Evolutionary conservation across 176 grass and related monocot genomes (phyloP), one percentile per base, ranked within the genome.

Genomic region (Lolium rigidum): DNA sequence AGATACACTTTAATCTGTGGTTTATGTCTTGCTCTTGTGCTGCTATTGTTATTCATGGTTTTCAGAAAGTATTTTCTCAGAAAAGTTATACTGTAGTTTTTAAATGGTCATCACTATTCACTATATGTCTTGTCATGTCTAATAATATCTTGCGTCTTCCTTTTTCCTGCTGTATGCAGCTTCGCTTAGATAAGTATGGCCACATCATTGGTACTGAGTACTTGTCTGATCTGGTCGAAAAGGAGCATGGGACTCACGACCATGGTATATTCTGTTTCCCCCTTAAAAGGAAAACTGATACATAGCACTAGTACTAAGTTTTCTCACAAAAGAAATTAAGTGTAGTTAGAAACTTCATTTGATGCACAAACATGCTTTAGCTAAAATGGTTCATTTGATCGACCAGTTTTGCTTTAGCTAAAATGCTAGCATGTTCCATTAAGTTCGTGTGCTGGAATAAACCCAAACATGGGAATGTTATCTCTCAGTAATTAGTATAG

Each of bases 141-240:
- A 91, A 87, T 80, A 87, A 87, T 80, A 84, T 39, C 52, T 84
- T 38, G 9, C 43, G 25, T 39, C 22, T 61, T 87, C 54, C 7
- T 86, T 83, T 87, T 28, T 81, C 59, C 67, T 82, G 75, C 0
- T 15, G 39, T 77, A 80, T 95, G 57, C 88, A 99, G 97, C 90
- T 99, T 83, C 97, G 92, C 47, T 84, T 96, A 88, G 87, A 68
- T 73, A 96, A 64, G 66, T 82, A 94, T 78, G 94, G 97, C 10
- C 82, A 87, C 73, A 91, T 96, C 83, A 95, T 90, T 60, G 97
- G 90, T 86, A 94, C 92, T 25, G 94, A 99, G 77, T 99, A 91
- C 79, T 87, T 99, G 70, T 94, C 94, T 67, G 97, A 99, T 84
- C 88, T 99, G 52, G 97, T 99, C 90, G 97, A 99, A 86, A 98